phyloP scores from a whole-genome alignment of 23 red algal species.

The Gracilaria domingensis region DNA sequence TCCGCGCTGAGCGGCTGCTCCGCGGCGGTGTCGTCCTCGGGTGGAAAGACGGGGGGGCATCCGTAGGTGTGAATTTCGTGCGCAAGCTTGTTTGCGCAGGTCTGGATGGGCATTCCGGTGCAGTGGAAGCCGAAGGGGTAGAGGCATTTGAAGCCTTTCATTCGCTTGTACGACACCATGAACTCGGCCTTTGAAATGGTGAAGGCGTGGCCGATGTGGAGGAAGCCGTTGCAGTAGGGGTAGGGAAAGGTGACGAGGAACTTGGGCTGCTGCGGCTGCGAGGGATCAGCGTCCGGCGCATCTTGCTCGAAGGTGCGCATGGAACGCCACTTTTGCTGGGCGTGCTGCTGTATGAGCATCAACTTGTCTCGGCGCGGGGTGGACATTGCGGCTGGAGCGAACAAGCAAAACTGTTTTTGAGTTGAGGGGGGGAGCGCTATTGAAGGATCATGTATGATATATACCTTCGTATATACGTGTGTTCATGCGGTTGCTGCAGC shows the following conservation, averaged over 20 bases:
- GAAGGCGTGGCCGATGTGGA: slow-evolving; percentile 99
- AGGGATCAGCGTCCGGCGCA: slow-evolving; percentile 51
- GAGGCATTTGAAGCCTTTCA: slow-evolving; percentile 81
- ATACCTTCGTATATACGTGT: too few species aligned
- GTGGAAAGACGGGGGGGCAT: slow-evolving; percentile 83
- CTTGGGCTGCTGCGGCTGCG: slow-evolving; percentile 36
- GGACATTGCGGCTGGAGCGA: slow-evolving; percentile 55
- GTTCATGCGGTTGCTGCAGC: neutral
- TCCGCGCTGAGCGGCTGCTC: slow-evolving; percentile 27
- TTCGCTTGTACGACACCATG: slow-evolving; percentile 82
- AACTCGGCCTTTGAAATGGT: slow-evolving; percentile 99
- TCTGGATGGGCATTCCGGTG: slow-evolving; percentile 99
- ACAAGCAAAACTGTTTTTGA: too few species aligned
- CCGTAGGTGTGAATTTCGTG: slow-evolving; percentile 88
- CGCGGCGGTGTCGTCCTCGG: slow-evolving; percentile 10
- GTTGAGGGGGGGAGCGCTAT: neutral
- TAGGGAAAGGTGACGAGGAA: slow-evolving; percentile 98
- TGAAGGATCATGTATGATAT: too few species aligned
- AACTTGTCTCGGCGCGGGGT: slow-evolving; percentile 85
- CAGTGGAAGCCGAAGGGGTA: slow-evolving; percentile 99
- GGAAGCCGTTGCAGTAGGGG: slow-evolving; percentile 96
- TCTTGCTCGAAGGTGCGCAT: slow-evolving; percentile 84
- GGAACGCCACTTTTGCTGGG: slow-evolving; percentile 87
- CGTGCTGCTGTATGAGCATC: slow-evolving; percentile 78
- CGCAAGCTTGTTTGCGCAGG: slow-evolving; percentile 87